Percentiles rank a stretch among this genome's conserved stretches.
Conservation (phyloP, 192 early-diverging fungal genomes). For the Helicostylum pulchrum region DNA sequence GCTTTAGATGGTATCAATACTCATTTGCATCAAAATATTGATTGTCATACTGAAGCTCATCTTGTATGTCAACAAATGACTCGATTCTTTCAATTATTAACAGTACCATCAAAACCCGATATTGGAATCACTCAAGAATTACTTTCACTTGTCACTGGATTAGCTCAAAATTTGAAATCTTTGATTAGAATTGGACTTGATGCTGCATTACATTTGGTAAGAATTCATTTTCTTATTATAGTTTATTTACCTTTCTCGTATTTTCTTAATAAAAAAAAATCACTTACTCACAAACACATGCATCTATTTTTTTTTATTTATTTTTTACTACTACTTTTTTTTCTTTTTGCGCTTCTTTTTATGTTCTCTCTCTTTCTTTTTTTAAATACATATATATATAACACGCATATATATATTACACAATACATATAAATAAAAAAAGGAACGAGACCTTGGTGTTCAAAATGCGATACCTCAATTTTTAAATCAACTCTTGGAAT, state of each 20-base stretch:
- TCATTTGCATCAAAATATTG: slow-evolving; percentile 4
- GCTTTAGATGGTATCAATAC: slow-evolving; percentile 55
- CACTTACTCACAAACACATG: neutral
- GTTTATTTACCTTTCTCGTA: too few species aligned
- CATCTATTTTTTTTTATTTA: neutral
- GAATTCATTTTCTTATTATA: slow-evolving; percentile 3
- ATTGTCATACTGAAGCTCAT: slow-evolving; percentile 82
- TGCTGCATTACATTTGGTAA: slow-evolving; percentile 80
- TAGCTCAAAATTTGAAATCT: slow-evolving; percentile 90
- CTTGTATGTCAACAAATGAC: slow-evolving; percentile 89
- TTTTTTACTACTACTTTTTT: too few species aligned
- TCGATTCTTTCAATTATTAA: slow-evolving; percentile 87
- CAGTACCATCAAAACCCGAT: slow-evolving; percentile 56
- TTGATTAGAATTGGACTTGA: slow-evolving; percentile 85
- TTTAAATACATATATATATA: neutral
- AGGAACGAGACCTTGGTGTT: slow-evolving; percentile 15
- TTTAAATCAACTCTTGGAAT: slow-evolving; percentile 70
- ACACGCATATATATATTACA: neutral
- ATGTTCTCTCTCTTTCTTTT: neutral
- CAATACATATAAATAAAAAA: neutral
- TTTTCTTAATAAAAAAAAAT: neutral
- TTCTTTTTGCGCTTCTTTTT: too few species aligned
- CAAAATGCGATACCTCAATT: slow-evolving; percentile 57
- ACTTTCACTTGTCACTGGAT: slow-evolving; percentile 78
- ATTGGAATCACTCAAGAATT: slow-evolving; percentile 78